Evolutionary conservation across 305 asterid species (phyloP).

Genomic region (Monarda citriodora): DNA sequence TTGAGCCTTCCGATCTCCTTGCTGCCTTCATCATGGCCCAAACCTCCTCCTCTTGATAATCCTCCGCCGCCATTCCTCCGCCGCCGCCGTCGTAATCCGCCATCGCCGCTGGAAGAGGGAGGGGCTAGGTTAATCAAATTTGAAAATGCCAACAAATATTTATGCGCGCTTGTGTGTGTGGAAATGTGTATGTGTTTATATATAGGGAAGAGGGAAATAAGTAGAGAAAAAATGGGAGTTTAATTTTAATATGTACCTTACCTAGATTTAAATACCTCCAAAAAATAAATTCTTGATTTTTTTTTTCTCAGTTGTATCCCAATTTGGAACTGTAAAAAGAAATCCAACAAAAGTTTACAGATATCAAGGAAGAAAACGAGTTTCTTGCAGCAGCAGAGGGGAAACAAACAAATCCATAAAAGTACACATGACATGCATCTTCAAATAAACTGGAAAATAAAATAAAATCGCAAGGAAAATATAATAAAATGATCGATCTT

Average conservation of each 20-base stretch:
- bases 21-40: constrained; percentile 37
- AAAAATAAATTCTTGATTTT: constrained; percentile 7
- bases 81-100: constrained; percentile 23
- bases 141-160: background rate
- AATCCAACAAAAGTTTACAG: background rate
- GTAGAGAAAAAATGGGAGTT: constrained; percentile 2
- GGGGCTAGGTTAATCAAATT: background rate
- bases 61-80: constrained; percentile 24
- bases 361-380: constrained; percentile 24
- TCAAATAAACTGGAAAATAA: too few relatives aligned
- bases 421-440: too few relatives aligned
- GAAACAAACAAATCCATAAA: constrained; percentile 25
- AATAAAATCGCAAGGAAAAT: too few relatives aligned
- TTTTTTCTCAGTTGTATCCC: background rate
- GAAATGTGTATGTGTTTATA: constrained; percentile 1
- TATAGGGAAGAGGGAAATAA: constrained; percentile 4
- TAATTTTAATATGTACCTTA: constrained; percentile 15
- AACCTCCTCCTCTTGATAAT: constrained; percentile 53
- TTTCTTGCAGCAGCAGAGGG: constrained; percentile 22
- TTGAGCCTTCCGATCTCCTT: constrained; percentile 15
- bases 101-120: constrained; percentile 14
- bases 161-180: background rate
- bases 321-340: too few relatives aligned
- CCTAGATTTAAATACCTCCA: constrained; percentile 20
- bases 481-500: too few relatives aligned